phyloP scores from a whole-genome alignment of 148 eudicot species.

The Chenopodium quinoa region DNA sequence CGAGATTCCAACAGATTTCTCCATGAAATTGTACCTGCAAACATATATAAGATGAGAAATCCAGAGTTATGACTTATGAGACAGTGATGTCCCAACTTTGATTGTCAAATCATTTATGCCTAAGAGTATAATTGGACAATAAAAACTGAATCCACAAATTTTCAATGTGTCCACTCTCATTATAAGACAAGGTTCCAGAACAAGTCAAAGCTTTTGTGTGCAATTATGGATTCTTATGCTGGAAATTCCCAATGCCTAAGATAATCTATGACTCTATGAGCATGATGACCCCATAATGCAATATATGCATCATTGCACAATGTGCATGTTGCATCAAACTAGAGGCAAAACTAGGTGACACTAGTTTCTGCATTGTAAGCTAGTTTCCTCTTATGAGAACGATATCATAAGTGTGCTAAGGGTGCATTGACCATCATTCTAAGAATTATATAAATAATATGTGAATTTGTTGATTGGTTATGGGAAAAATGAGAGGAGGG shows the following conservation, averaged over 20 bases:
- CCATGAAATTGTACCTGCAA: conserved; percentile 83
- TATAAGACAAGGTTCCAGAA: not conserved
- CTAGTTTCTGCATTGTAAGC: not conserved
- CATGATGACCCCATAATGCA: not conserved
- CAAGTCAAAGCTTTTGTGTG: not conserved
- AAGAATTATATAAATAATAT: too few relatives aligned
- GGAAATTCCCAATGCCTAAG: not conserved
- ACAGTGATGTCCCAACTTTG: not conserved
- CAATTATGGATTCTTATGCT: too few relatives aligned
- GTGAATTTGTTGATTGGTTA: too few relatives aligned
- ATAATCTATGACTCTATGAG: not conserved
- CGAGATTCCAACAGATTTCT: conserved; percentile 82
- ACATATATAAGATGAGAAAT: not conserved
- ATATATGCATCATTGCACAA: too few relatives aligned
- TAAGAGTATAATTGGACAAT: not conserved
- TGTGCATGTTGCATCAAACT: too few relatives aligned
- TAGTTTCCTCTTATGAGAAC: not conserved
- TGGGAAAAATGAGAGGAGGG: too few relatives aligned
- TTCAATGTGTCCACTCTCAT: not conserved
- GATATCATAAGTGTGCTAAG: too few relatives aligned
- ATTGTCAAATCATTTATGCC: not conserved
- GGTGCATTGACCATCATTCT: too few relatives aligned
- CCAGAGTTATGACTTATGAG: not conserved
- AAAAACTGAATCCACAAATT: not conserved
- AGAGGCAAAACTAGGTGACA: not conserved